These are phyloP conservation scores for Komagataella pseudopastoris DNA, from an alignment of 805 yeast genomes.

Conservation along the genomic window DNA sequence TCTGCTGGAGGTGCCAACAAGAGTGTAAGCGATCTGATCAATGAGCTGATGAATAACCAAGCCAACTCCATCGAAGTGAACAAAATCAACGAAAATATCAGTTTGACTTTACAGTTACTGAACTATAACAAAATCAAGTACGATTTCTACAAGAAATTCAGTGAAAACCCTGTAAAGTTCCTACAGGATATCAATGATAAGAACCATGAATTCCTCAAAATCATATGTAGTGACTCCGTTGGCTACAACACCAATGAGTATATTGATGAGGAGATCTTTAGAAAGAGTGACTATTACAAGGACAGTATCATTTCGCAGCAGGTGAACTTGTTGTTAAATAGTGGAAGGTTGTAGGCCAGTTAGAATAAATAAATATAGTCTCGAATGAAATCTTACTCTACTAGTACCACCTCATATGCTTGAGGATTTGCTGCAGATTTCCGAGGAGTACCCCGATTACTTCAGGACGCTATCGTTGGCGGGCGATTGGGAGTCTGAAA, in stretches of 20 bases:
- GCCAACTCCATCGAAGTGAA: constrained; percentile 23
- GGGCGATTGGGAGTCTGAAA: background rate
- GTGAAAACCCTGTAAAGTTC: constrained; percentile 67
- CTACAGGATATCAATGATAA: constrained; percentile 63
- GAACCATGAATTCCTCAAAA: constrained; percentile 74
- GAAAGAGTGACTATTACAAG: constrained; percentile 72
- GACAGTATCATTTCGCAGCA: constrained; percentile 72
- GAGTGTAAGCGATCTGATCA: constrained; percentile 27
- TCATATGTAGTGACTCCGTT: constrained; percentile 62
- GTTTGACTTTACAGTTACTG: constrained; percentile 36
- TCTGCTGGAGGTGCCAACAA: constrained; percentile 22
- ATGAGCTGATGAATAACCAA: constrained; percentile 28
- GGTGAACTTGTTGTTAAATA: constrained; percentile 57
- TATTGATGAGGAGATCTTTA: constrained; percentile 70
- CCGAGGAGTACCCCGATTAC: background rate
- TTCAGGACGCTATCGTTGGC: background rate
- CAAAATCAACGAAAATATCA: constrained; percentile 20
- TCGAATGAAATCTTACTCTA: constrained; percentile 4
- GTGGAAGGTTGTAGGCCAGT: constrained; percentile 25
- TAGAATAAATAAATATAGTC: constrained; percentile 5
- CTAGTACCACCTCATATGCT: background rate
- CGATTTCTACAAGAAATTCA: constrained; percentile 62
- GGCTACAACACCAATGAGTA: constrained; percentile 17
- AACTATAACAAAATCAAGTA: constrained; percentile 51
- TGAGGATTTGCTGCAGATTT: background rate